Base-by-base conservation (phyloP, 2,329 filamentous ascomycete genomes). In the Alternaria sp. region DNA sequence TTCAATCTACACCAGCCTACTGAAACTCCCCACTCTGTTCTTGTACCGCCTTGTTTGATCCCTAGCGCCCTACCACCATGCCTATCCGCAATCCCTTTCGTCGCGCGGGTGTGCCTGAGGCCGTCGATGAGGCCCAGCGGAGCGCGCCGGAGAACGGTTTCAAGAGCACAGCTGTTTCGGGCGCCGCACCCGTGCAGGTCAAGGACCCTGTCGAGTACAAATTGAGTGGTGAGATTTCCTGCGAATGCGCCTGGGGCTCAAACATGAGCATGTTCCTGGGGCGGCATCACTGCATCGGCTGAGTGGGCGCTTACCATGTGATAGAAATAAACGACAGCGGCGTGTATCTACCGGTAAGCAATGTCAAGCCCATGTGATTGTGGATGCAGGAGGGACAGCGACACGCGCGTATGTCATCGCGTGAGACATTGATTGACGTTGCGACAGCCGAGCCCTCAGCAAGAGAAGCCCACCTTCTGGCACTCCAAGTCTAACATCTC, bases 281-380 rank as follows among this genome's bases (percentile, higher is more conserved):
- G 28, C 56, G 44, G 44, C 58, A 59, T 61, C 36, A 45, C 30
- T 45, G 45, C 55, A 56, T 59, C 43, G 51, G 43, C 30, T 55
- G 44, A 44, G 62, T 59, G 26, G 69, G 76, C 67, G 72, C 76
- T 79, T 68, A 77, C 68, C 50, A 15, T 64, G 36, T 56, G 66
- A 71, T 79, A 97, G 95, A 97, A 69, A 96, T 98, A 80, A 96
- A 97, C 78, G 94, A 97, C 81, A 96, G 92, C 79, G 95, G 95
- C 70, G 91, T 97, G 66, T 98, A 97, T 82, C 88, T 98, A 70
- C 95, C 95, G 73, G 93, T 96, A 89, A 81, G 88, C 73, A 50
- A 63, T 52, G 45, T 32, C 17, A 6, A 13, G 21, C 25, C 55
- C 47, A n/a, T 43, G 44, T 47, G n/a, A 49, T 30, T 50, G 21